These are phyloP conservation scores for Leccinum olivaceopallidum DNA, from an alignment of 768 basidiomycete species.

Conservation along the genomic window DNA sequence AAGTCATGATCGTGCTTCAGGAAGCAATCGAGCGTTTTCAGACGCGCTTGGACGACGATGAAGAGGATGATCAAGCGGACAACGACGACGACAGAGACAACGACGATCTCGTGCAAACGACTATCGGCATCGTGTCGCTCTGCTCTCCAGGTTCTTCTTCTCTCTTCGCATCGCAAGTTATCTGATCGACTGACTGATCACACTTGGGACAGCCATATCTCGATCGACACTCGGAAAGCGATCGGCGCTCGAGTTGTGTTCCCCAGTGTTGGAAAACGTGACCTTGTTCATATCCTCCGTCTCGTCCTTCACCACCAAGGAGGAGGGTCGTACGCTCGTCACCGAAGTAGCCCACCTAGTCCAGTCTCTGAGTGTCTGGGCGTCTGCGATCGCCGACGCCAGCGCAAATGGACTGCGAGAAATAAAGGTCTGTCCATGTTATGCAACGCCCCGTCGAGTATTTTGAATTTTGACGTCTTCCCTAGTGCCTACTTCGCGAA, in stretches of 20 bases:
- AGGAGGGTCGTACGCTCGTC: conserved; percentile 23
- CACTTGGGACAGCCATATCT: conserved; percentile 24
- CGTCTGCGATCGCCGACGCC: background rate
- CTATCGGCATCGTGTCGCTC: conserved; percentile 19
- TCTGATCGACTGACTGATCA: conserved; percentile 1
- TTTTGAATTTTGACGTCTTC: background rate
- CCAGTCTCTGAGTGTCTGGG: conserved; percentile 20
- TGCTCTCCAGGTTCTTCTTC: conserved; percentile 23
- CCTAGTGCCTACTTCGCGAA: conserved; percentile 29
- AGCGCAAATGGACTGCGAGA: background rate
- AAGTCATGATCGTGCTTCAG: conserved; percentile 42
- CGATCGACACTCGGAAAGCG: conserved; percentile 26
- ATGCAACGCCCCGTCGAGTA: background rate
- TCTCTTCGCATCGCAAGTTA: background rate
- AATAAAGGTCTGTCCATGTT: conserved; percentile 22
- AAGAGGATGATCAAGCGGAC: background rate
- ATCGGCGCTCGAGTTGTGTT: conserved; percentile 22
- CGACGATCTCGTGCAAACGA: conserved; percentile 8
- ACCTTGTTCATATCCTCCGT: conserved; percentile 16
- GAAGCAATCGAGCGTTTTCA: conserved; percentile 39
- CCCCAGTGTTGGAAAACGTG: conserved; percentile 20
- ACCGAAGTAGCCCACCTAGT: conserved; percentile 19
- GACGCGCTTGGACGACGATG: conserved; percentile 13
- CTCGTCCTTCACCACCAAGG: conserved; percentile 13
- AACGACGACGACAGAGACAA: conserved; percentile 19